phyloP scores from a whole-genome alignment of 1,284 basidiomycete genomes.

The Rhodotorula sp. region DNA sequence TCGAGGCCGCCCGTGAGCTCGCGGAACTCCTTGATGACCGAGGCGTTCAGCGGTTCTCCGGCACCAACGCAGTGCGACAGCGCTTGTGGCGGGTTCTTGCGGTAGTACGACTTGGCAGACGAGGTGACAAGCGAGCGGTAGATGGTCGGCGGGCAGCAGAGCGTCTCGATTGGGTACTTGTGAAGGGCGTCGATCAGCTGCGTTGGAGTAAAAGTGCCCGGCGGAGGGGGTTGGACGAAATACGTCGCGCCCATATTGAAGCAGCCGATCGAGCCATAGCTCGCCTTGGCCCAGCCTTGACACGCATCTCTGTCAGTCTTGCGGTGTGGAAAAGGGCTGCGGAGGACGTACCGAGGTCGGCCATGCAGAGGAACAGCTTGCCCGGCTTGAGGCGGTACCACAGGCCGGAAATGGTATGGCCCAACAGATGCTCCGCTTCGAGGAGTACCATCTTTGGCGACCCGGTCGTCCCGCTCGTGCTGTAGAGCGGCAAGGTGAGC shows the following conservation, averaged over 20 bases:
- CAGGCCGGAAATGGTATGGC: conserved; percentile 3
- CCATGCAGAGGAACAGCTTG: conserved; percentile 33
- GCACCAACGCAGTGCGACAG: conserved; percentile 35
- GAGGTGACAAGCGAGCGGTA: conserved; percentile 35
- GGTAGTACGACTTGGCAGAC: conserved; percentile 6
- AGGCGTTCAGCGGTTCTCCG: conserved; percentile 39
- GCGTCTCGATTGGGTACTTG: conserved; percentile 30
- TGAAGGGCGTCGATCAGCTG: conserved; percentile 34
- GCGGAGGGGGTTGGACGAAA: conserved; percentile 41
- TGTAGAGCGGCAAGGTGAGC: too few species aligned
- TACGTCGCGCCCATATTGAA: conserved; percentile 37
- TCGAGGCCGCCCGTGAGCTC: conserved; percentile 18
- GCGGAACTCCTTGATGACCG: conserved; percentile 32
- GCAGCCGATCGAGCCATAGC: conserved; percentile 23
- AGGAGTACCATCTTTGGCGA: conserved; percentile 35
- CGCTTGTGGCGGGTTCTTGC: conserved; percentile 9
- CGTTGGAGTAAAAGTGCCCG: conserved; percentile 23
- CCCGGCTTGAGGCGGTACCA: conserved; percentile 36
- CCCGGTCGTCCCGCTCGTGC: conserved; percentile 35
- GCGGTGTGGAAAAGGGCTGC: too few species aligned
- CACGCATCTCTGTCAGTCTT: too few species aligned
- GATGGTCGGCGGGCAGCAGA: conserved; percentile 41
- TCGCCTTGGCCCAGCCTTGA: conserved; percentile 38
- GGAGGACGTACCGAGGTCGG: conserved; percentile 23
- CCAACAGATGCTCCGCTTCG: conserved; percentile 4